These are phyloP conservation scores for Verticillium longisporum DNA, from an alignment of 2,329 filamentous ascomycete genomes.

Conservation along the genomic window DNA sequence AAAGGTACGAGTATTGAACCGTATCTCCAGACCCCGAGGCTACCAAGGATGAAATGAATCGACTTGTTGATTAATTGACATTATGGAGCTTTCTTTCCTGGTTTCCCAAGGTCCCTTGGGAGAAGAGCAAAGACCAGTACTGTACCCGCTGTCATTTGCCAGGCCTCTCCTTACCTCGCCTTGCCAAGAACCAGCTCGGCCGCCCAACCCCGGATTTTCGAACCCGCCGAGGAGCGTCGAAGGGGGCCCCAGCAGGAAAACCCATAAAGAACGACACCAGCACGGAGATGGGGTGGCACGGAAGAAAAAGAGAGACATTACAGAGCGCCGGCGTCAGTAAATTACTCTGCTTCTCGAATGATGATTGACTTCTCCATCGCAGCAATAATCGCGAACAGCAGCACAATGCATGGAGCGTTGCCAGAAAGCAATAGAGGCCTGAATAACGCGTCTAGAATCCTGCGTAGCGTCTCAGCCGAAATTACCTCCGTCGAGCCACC, in stretches of 20 bases:
- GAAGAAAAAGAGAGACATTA: not conserved
- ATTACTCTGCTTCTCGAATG: not conserved
- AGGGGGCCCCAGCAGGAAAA: too few relatives aligned
- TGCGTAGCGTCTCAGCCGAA: not conserved
- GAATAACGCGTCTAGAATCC: not conserved
- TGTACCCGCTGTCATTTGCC: not conserved
- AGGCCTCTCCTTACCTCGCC: not conserved
- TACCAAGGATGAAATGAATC: too few relatives aligned
- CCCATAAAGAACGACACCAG: not conserved
- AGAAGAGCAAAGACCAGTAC: not conserved
- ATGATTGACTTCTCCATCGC: too few relatives aligned
- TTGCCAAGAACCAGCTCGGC: not conserved
- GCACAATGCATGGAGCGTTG: not conserved
- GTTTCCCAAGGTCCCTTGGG: not conserved
- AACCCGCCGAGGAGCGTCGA: not conserved
- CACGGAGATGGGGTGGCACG: not conserved
- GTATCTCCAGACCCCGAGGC: too few relatives aligned
- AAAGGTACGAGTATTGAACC: not conserved
- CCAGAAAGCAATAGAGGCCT: not conserved
- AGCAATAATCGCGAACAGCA: not conserved
- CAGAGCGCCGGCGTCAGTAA: not conserved
- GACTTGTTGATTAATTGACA: not conserved
- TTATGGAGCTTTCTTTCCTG: not conserved
- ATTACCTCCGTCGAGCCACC: not conserved
- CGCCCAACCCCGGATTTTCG: not conserved